A percentile compares a stretch with the other conserved stretches of the same genome.
phyloP scores from a whole-genome alignment of 352 stramenopile genomes.

The Phytophthora nicotianae region DNA sequence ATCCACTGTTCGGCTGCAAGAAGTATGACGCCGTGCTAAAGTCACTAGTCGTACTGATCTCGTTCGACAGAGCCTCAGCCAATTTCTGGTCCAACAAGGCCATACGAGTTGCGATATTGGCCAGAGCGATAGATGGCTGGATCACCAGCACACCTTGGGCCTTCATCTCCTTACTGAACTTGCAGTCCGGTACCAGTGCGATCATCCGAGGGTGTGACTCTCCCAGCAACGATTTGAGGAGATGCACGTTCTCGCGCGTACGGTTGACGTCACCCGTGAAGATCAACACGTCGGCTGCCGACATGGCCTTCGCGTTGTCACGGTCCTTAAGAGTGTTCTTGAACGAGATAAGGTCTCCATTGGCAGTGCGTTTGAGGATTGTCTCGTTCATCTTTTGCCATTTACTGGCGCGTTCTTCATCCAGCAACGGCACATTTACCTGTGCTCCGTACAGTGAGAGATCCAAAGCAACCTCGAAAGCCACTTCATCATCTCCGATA shows the following conservation, averaged over 20 bases:
- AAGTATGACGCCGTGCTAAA: conserved; percentile 65
- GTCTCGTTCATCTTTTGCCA: conserved; percentile 68
- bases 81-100: conserved; percentile 55
- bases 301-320: conserved; percentile 41
- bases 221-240: conserved; percentile 47
- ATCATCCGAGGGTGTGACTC: conserved; percentile 57
- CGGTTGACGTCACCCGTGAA: conserved; percentile 59
- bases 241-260: conserved; percentile 55
- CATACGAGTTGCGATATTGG: conserved; percentile 72
- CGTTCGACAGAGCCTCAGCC: conserved; percentile 41
- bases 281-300: conserved; percentile 57
- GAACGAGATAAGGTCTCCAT: conserved; percentile 66
- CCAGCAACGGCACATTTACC: conserved; percentile 62
- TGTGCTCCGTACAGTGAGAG: conserved; percentile 63
- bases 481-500: conserved; percentile 62
- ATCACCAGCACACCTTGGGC: conserved; percentile 61
- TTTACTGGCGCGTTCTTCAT: conserved; percentile 57
- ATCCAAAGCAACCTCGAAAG: conserved; percentile 65
- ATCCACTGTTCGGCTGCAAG: conserved; percentile 38
- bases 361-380: conserved; percentile 51
- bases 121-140: conserved; percentile 66
- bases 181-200: conserved; percentile 51
- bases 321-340: conserved; percentile 67
- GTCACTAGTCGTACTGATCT: conserved; percentile 52
- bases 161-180: conserved; percentile 54